Percentiles rank a stretch among this genome's conserved stretches.
Evolutionary conservation across 768 basidiomycete genomes (phyloP).

Genomic region (Collybia mongolica): DNA sequence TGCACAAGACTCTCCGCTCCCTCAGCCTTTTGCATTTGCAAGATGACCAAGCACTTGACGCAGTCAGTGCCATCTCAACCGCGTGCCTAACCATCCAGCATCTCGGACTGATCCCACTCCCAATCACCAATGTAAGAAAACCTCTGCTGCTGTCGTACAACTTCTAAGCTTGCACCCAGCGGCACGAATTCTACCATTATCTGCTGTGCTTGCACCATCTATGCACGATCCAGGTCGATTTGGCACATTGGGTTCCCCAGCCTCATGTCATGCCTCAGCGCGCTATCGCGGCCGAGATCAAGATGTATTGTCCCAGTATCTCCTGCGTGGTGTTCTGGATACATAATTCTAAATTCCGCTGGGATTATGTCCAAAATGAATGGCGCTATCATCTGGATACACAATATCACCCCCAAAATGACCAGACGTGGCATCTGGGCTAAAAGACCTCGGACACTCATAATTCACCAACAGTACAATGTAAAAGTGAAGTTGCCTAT

Average conservation of each 20-base stretch:
- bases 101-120: conserved; percentile 27
- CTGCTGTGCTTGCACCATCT: conserved; percentile 27
- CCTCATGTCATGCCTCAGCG: conserved; percentile 24
- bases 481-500: no score
- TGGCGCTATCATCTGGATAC: conserved; percentile 10
- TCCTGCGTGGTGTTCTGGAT: conserved; percentile 29
- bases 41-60: conserved; percentile 18
- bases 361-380: conserved; percentile 15
- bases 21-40: conserved; percentile 29
- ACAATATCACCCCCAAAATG: conserved; percentile 9
- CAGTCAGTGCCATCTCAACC: conserved; percentile 18
- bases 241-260: conserved; percentile 26
- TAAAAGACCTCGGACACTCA: no score
- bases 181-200: conserved; percentile 22
- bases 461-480: no score
- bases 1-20: conserved; percentile 22
- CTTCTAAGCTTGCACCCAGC: conserved; percentile 15
- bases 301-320: conserved; percentile 26
- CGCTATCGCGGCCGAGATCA: conserved; percentile 29
- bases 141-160: neutral
- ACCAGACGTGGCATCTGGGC: conserved; percentile 8
- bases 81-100: conserved; percentile 23
- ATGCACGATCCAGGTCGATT: conserved; percentile 30
- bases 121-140: conserved; percentile 22
- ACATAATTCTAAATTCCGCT: conserved; percentile 20